Percentiles rank a stretch among this genome's conserved stretches.
Evolutionary conservation across 805 yeast species (phyloP).

Genomic region (Hyphopichia homilentoma): DNA sequence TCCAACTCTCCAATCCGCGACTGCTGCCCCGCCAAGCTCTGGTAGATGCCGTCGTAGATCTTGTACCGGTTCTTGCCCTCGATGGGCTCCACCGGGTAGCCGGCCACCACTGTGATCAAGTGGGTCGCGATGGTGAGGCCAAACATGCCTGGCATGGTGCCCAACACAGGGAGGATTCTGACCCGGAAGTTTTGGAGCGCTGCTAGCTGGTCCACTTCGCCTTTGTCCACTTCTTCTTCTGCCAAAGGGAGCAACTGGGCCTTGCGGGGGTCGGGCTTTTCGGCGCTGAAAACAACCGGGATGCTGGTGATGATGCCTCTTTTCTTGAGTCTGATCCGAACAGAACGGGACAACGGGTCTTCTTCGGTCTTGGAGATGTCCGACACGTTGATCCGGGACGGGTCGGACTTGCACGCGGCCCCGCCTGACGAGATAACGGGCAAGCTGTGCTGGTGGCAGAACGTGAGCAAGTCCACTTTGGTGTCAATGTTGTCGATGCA

Average conservation of each 20-base stretch:
- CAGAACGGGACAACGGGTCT: conserved; percentile 87
- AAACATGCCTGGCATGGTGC: conserved; percentile 96
- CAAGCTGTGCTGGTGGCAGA: conserved; percentile 56
- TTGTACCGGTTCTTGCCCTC: conserved; percentile 88
- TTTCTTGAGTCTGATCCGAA: conserved; percentile 77
- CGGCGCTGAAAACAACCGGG: conserved; percentile 88
- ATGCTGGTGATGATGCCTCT: conserved; percentile 74
- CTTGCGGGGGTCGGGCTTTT: conserved; percentile 94
- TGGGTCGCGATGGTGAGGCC: conserved; percentile 88
- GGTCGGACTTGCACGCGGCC: conserved; percentile 95
- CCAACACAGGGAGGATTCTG: conserved; percentile 90
- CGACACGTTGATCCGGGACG: conserved; percentile 83
- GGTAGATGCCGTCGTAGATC: conserved; percentile 77
- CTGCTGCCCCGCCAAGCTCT: conserved; percentile 84
- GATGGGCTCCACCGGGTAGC: conserved; percentile 86
- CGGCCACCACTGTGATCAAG: conserved; percentile 73
- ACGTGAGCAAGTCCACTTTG: conserved; percentile 85
- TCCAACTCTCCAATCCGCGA: conserved; percentile 69
- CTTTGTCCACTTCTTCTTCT: conserved; percentile 74
- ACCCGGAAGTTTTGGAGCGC: conserved; percentile 90
- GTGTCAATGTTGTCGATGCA: conserved; percentile 97
- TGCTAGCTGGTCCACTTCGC: conserved; percentile 81
- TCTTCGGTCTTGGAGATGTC: conserved; percentile 90
- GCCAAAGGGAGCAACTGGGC: conserved; percentile 84
- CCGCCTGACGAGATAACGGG: conserved; percentile 92